phyloP scores from a whole-genome alignment of 2,329 filamentous ascomycete species.

The Alternaria sp. region DNA sequence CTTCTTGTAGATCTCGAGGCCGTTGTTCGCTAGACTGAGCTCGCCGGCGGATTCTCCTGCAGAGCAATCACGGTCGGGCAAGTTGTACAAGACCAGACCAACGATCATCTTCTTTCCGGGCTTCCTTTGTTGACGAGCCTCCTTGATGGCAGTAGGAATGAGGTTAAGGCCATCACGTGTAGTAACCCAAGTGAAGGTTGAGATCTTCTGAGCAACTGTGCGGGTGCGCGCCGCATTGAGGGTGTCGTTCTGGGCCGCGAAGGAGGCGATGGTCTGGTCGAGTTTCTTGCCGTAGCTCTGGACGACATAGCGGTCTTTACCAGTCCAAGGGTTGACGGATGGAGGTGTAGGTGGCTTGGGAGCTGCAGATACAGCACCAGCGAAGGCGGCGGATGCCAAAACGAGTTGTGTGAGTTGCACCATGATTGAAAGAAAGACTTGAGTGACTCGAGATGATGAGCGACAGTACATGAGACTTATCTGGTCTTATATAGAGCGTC shows the following conservation, averaged over 20 bases:
- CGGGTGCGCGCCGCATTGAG: conserved; percentile 40
- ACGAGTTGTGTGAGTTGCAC: conserved; percentile 36
- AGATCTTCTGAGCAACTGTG: conserved; percentile 37
- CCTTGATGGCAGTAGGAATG: conserved; percentile 32
- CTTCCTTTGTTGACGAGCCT: conserved; percentile 34
- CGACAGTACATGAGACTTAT: conserved; percentile 1
- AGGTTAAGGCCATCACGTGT: conserved; percentile 29
- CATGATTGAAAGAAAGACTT: conserved; percentile 24
- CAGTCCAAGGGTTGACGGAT: conserved; percentile 32
- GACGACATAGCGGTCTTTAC: conserved; percentile 37
- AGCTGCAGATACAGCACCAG: conserved; percentile 27
- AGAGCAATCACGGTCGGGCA: conserved; percentile 91
- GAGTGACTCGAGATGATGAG: conserved; percentile 8
- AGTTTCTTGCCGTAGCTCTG: conserved; percentile 38
- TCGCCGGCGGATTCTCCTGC: conserved; percentile 82
- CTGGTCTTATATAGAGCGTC: conserved; percentile 17
- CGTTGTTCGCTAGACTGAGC: conserved; percentile 71
- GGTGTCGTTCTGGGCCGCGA: conserved; percentile 32
- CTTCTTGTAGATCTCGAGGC: conserved; percentile 37
- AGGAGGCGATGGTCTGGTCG: conserved; percentile 36
- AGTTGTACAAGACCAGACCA: conserved; percentile 78
- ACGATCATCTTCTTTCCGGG: conserved; percentile 32
- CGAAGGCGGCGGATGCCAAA: conserved; percentile 32
- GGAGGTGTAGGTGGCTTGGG: conserved; percentile 20
- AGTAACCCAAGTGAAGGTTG: conserved; percentile 41